phyloP scores from a whole-genome alignment of 169 alveolate species.

The Cyclospora cayetanensis region DNA sequence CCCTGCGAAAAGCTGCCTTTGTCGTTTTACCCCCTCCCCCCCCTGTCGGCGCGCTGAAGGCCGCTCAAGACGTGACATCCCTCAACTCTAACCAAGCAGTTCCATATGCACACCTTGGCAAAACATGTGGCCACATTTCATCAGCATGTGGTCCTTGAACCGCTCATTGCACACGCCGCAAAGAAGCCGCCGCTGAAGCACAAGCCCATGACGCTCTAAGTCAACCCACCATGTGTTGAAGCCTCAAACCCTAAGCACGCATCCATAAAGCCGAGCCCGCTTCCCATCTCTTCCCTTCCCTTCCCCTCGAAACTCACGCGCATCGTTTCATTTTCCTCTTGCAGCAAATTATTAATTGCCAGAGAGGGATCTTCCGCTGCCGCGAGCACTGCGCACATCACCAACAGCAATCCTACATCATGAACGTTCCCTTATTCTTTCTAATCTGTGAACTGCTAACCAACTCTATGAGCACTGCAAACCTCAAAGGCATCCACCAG shows the following conservation, averaged over 20 bases:
- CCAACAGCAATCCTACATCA: too few relatives aligned
- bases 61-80: too few relatives aligned
- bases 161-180: slow-evolving; percentile 86
- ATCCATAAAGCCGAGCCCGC: background rate
- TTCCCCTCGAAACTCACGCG: background rate
- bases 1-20: too few relatives aligned
- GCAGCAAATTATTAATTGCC: background rate
- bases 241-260: too few relatives aligned
- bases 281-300: background rate
- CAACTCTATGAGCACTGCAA: too few relatives aligned
- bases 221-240: too few relatives aligned
- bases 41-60: too few relatives aligned
- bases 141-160: slow-evolving; percentile 81
- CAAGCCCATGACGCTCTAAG: slow-evolving; percentile 43
- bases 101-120: slow-evolving; percentile 74
- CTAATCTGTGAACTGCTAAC: too few relatives aligned
- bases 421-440: too few relatives aligned
- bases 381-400: background rate
- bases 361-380: background rate
- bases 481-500: too few relatives aligned
- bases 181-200: slow-evolving; percentile 74
- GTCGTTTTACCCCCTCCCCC: too few relatives aligned
- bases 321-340: slow-evolving; percentile 27
- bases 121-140: slow-evolving; percentile 86
- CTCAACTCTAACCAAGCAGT: too few relatives aligned